phyloP scores from a whole-genome alignment of 441 rosid species.

The Mallotus japonicus region DNA sequence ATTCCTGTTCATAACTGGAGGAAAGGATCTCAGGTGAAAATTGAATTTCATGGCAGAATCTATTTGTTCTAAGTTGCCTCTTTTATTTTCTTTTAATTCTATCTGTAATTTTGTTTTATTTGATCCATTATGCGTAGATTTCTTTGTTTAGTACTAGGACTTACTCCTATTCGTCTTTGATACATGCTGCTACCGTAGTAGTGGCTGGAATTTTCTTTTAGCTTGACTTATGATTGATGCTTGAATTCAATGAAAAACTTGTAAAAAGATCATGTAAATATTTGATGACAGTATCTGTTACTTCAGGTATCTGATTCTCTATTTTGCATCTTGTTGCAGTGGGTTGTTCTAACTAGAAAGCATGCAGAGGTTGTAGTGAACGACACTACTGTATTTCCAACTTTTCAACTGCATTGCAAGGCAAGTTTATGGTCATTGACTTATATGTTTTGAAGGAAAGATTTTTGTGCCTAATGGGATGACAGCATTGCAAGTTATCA shows the following conservation, averaged over 20 bases:
- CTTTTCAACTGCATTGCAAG: constrained; percentile 89
- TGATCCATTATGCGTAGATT: too few species aligned
- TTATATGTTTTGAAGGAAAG: background rate
- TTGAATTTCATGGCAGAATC: constrained; percentile 11
- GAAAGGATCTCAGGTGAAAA: constrained; percentile 93
- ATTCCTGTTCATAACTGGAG: constrained; percentile 90
- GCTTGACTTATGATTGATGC: constrained; percentile 3
- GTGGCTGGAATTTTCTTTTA: too few species aligned
- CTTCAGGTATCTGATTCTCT: constrained; percentile 20
- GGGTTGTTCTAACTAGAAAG: constrained; percentile 86
- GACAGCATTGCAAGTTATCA: background rate
- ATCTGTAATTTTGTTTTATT: too few species aligned
- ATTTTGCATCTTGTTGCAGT: constrained; percentile 45
- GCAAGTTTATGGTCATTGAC: constrained; percentile 41
- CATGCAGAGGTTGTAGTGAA: constrained; percentile 86
- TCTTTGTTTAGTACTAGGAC: too few species aligned
- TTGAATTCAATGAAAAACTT: background rate
- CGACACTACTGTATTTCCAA: constrained; percentile 73
- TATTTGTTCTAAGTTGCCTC: too few species aligned
- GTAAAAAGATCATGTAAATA: background rate
- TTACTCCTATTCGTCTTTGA: too few species aligned
- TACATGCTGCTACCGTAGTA: too few species aligned
- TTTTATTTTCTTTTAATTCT: too few species aligned
- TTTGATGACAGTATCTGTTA: background rate
- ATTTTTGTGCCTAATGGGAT: background rate